Conservation (phyloP, 352 stramenopile genomes). For the Peronospora farinosa region DNA sequence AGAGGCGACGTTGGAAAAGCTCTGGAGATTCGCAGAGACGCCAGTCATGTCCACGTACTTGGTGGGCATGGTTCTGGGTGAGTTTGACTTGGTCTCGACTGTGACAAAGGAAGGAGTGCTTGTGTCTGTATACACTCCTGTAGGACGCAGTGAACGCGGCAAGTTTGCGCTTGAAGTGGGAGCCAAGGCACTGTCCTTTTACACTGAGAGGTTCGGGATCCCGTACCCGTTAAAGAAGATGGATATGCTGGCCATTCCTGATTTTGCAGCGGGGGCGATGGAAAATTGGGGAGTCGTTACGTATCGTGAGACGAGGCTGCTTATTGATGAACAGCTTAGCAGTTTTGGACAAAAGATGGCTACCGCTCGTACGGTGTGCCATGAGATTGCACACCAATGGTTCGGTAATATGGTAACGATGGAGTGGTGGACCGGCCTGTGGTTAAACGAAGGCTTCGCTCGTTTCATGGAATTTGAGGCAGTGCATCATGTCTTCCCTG, state of each 20-base stretch:
- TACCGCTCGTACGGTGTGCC: slow-evolving; percentile 94
- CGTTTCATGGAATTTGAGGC: slow-evolving; percentile 94
- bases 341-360: slow-evolving; percentile 62
- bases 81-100: slow-evolving; percentile 93
- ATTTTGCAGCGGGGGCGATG: slow-evolving; percentile 96
- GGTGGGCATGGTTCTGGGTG: slow-evolving; percentile 87
- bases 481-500: slow-evolving; percentile 89
- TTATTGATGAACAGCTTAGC: slow-evolving; percentile 75
- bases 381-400: slow-evolving; percentile 97
- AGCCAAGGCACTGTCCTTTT: slow-evolving; percentile 63
- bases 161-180: slow-evolving; percentile 87
- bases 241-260: slow-evolving; percentile 96
- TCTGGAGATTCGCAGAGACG: slow-evolving; percentile 86
- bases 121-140: slow-evolving; percentile 93
- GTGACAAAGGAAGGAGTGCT: slow-evolving; percentile 89
- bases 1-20: slow-evolving; percentile 40
- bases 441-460: slow-evolving; percentile 98
- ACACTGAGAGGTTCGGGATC: slow-evolving; percentile 63
- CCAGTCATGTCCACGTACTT: slow-evolving; percentile 98
- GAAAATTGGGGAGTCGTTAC: slow-evolving; percentile 95
- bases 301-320: slow-evolving; percentile 91
- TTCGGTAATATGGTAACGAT: slow-evolving; percentile 99
- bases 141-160: slow-evolving; percentile 87
- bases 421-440: slow-evolving; percentile 93
- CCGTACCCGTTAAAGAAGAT: slow-evolving; percentile 96